Evolutionary conservation across 2,329 filamentous ascomycete genomes (phyloP), one percentile per base, ranked within the genome.

Genomic region (Aulographum hederae): DNA sequence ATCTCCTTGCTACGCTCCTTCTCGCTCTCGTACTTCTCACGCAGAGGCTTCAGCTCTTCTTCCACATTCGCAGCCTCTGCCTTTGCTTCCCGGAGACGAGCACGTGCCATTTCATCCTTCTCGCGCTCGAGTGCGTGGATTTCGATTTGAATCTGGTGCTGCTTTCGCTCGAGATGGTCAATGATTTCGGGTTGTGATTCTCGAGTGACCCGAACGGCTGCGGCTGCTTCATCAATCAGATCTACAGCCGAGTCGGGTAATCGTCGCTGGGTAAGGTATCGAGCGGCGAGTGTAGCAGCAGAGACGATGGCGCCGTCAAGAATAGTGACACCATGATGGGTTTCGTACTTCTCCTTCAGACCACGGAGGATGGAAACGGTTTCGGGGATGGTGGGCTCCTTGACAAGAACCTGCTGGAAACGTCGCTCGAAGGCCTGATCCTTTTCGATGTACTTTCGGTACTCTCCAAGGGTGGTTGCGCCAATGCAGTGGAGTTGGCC

Each of bases 391-490:
- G 72, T 67, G 2, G 89, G 89, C 51, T 98, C 89, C 60, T 94
- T 94, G 52, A 95, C 86, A 28, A 98, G 57, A 25, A 98, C 89
- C 56, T 98, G 89, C 54, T 98, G 89, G 67, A 98, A 98, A 54
- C 89, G 80, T 56, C 89, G 81, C 57, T 98, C 89, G 51, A 98
- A 98, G 29, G 89, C 89, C 28, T 82, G 79, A 46, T 98, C 89
- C 58, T 98, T 98, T 55, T 98, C 89, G 40, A 98, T 93, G 57
- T 98, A 95, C 56, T 98, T 98, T 48, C 89, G 73, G 58, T 98
- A 98, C 53, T 98, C 89, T 38, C 74, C 73, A 36, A 98, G 68
- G 2, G 89, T 98, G 2, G 89, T 98, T 4, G 89, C 89, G 54
- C 89, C 89, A 40, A 98, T 95, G 49, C 89, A 98, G 65, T 98